Base-by-base conservation (phyloP, 352 stramenopile species). In the Globisporangium uncinulatum region DNA sequence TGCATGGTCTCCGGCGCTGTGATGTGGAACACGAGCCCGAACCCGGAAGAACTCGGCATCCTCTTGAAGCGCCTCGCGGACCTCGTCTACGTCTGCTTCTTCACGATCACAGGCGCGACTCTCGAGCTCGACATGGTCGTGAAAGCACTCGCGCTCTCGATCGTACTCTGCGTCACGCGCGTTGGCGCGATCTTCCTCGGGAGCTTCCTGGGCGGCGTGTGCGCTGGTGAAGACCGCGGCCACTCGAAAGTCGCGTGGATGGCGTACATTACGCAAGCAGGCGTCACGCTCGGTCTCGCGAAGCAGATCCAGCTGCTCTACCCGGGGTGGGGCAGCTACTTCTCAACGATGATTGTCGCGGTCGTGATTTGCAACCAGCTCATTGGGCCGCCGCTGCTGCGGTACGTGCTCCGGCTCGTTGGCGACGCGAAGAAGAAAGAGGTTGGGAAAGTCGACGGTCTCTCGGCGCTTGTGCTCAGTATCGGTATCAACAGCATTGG, bases 241-340 rank as follows among this genome's bases (percentile, higher is more conserved):
- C 74, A 86, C 57, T 69, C 58, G 34, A 74, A 77, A 42, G 69
- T 81, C 9, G 74, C 74, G 36, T 89, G 79, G 79, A 87, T 89
- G 79, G 74, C 75, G n/a, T 89, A 85, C 66, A 79, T 87, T 42
- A 87, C 79, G 0, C 79, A 89, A 53, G 79, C 79, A 4, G 79
- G 79, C 11, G 79, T 89, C 24, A 87, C 79, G 32, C 65, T 89
- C 5, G 79, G 79, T 1, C 70, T 89, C 4, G 79, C 79, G 21
- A 89, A 89, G 65, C 75, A 87, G 64, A 83, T 86, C 54, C 78
- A 88, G 59, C 54, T 88, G 41, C 63, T 85, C 43, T 87, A 87
- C 44, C 77, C 77, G 14, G 78, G 78, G 17, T 89, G 79, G 79
- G 79, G 79, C 6, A 77, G 66, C 54, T 86, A 83, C 60, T 89